Conservation (phyloP, 805 yeast species). For the Hanseniaspora thailandica region DNA sequence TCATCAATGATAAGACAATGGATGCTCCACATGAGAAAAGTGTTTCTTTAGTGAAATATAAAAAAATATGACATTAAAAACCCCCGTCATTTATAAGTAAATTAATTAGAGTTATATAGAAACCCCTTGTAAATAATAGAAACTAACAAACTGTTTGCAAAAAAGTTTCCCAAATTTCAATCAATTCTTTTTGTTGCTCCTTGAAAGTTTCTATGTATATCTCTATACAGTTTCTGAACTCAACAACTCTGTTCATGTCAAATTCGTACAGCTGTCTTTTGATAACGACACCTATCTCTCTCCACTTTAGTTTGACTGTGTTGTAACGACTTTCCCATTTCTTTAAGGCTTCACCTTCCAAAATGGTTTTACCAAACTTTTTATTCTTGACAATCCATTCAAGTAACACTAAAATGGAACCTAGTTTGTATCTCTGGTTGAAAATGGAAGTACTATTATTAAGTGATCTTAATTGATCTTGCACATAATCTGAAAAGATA, state of each 20-base stretch:
- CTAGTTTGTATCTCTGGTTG: conserved; percentile 55
- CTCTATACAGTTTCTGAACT: conserved; percentile 81
- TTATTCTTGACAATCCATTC: conserved; percentile 39
- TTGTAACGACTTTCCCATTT: conserved; percentile 42
- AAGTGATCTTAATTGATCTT: conserved; percentile 71
- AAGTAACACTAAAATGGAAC: conserved; percentile 36
- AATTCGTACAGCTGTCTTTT: conserved; percentile 54
- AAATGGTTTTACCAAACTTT: conserved; percentile 48
- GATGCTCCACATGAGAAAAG: not conserved
- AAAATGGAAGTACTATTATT: conserved; percentile 65
- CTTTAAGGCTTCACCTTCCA: conserved; percentile 48
- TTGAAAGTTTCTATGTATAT: conserved; percentile 80
- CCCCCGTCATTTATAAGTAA: too few relatives aligned
- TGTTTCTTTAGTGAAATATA: too few relatives aligned
- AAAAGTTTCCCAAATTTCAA: conserved; percentile 80
- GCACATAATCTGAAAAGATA: conserved; percentile 75
- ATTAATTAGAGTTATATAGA: too few relatives aligned
- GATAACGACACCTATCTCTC: conserved; percentile 52
- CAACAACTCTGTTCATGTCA: conserved; percentile 65
- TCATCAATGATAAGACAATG: conserved; percentile 22
- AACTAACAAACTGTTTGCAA: not conserved
- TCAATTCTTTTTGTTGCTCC: conserved; percentile 85
- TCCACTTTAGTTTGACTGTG: conserved; percentile 47
- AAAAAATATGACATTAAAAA: too few relatives aligned
- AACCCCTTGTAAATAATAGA: not conserved